A percentile compares a stretch with the other conserved stretches of the same genome.
phyloP scores from a whole-genome alignment of 441 rosid genomes.

The Euphorbia celastroides region DNA sequence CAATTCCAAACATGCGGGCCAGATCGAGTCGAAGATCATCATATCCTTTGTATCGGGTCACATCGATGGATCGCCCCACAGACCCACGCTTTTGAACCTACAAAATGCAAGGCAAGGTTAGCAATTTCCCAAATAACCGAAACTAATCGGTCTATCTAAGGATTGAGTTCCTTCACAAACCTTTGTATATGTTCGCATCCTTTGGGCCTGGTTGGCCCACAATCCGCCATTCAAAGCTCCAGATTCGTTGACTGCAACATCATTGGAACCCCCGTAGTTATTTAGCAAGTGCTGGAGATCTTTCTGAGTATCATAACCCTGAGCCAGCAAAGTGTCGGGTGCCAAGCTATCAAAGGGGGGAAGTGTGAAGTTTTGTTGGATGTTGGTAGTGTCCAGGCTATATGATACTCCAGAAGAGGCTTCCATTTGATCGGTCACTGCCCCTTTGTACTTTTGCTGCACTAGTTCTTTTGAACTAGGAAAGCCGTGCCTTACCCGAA shows the following conservation, averaged over 20 bases:
- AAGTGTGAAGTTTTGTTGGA: slow-evolving; percentile 62
- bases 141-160: not conserved
- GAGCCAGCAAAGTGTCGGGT: slow-evolving; percentile 67
- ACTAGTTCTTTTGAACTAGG: slow-evolving; percentile 49
- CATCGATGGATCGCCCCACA: slow-evolving; percentile 94
- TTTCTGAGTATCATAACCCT: slow-evolving; percentile 85
- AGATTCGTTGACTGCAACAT: slow-evolving; percentile 63
- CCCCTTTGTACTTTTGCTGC: slow-evolving; percentile 60
- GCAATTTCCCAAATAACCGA: not conserved
- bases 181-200: slow-evolving; percentile 94
- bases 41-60: slow-evolving; percentile 76
- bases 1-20: slow-evolving; percentile 94
- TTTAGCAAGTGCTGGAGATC: slow-evolving; percentile 88
- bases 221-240: slow-evolving; percentile 71
- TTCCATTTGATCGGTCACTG: slow-evolving; percentile 71
- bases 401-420: slow-evolving; percentile 94
- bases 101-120: slow-evolving; percentile 19
- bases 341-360: slow-evolving; percentile 60
- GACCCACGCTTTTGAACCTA: slow-evolving; percentile 97
- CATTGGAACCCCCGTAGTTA: slow-evolving; percentile 75
- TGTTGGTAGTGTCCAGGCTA: slow-evolving; percentile 68
- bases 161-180: slow-evolving; percentile 28
- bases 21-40: slow-evolving; percentile 83
- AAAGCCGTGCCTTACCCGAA: slow-evolving; percentile 49
- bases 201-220: slow-evolving; percentile 82